Conservation (phyloP, 2,329 filamentous ascomycete species). For the Byssochlamys sp. region DNA sequence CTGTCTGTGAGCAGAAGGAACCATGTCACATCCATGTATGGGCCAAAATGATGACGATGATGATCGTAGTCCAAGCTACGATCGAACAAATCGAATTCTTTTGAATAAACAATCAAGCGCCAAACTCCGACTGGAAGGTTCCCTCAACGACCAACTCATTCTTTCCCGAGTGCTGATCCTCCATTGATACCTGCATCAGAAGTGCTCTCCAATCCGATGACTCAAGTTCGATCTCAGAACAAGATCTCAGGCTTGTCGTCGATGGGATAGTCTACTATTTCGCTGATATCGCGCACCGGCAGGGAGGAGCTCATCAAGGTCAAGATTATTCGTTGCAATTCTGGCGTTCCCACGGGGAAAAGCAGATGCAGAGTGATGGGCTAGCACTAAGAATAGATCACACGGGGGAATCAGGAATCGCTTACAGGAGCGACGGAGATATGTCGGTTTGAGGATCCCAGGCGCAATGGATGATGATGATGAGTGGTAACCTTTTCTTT, state of each 20-base stretch:
- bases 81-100: no score
- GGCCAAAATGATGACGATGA: no score
- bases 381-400: not conserved
- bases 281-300: conserved; percentile 15
- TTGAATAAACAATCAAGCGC: no score
- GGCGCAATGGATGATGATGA: not conserved
- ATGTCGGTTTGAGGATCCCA: not conserved
- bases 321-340: conserved; percentile 26
- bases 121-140: no score
- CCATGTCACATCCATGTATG: no score
- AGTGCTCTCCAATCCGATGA: not conserved
- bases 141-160: no score
- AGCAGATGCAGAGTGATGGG: not conserved
- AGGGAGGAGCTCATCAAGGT: conserved; percentile 19
- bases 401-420: not conserved
- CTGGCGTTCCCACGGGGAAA: not conserved
- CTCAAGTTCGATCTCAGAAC: not conserved
- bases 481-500: not conserved
- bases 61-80: no score
- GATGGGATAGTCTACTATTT: conserved; percentile 23
- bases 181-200: not conserved
- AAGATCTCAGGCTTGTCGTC: conserved; percentile 17
- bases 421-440: not conserved
- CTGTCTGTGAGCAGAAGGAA: no score
- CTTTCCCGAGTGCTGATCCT: not conserved